A percentile compares a stretch with the other conserved stretches of the same genome.
Evolutionary conservation across 371 early-diverging fungal genomes (phyloP).

Genomic region (Haplosporangium sp.): DNA sequence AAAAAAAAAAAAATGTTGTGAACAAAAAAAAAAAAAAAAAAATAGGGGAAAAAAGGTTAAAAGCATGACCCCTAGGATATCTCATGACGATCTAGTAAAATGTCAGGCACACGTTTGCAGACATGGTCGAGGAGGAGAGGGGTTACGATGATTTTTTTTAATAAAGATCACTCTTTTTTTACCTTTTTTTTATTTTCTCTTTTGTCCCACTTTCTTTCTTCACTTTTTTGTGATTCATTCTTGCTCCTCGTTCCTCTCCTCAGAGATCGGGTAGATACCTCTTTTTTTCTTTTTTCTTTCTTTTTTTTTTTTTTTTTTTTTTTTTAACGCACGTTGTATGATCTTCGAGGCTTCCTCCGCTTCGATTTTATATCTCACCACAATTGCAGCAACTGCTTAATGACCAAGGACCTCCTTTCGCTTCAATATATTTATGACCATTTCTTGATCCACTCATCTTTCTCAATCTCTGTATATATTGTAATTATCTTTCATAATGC

Average conservation of each 20-base stretch:
- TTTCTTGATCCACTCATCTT: too few relatives aligned
- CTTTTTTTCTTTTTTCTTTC: not conserved
- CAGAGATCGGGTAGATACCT: slow-evolving; percentile 5
- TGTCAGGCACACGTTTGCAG: not conserved
- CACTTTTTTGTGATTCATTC: slow-evolving; percentile 1
- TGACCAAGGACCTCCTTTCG: slow-evolving; percentile 4
- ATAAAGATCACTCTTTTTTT: not conserved
- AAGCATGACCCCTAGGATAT: slow-evolving; percentile 17
- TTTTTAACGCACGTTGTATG: not conserved
- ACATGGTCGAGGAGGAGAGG: not conserved
- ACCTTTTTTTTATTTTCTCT: not conserved
- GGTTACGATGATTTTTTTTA: not conserved
- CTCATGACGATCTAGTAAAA: slow-evolving; percentile 16
- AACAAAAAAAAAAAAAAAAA: not conserved
- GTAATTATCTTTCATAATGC: not conserved
- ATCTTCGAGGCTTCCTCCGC: not conserved
- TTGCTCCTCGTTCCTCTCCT: slow-evolving; percentile 1
- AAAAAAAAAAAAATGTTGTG: too few relatives aligned
- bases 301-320: not conserved
- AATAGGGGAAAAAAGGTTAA: not conserved
- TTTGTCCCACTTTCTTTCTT: not conserved
- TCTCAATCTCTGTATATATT: slow-evolving; percentile 2
- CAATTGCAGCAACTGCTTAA: slow-evolving; percentile 6
- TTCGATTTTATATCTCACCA: not conserved
- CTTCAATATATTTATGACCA: not conserved